Conservation (phyloP, 169 alveolate species). For the Plasmodium relictum region DNA sequence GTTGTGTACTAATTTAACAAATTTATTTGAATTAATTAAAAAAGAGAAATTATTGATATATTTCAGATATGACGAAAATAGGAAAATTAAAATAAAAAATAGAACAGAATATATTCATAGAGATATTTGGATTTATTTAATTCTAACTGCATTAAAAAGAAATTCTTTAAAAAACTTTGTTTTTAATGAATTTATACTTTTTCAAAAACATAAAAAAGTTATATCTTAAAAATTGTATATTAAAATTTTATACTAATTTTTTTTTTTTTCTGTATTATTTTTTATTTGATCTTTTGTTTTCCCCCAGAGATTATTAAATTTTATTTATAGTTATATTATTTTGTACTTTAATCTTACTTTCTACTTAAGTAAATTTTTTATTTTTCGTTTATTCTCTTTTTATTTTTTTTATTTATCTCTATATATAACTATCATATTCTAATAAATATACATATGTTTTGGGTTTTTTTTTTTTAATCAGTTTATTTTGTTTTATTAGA, state of each 20-base stretch:
- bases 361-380: not conserved
- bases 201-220: not conserved
- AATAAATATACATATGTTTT: no score
- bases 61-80: slow-evolving; percentile 70
- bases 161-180: not conserved
- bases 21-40: slow-evolving; percentile 41
- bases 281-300: no score
- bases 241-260: no score
- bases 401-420: no score
- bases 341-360: not conserved
- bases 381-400: not conserved
- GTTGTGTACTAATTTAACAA: slow-evolving; percentile 27
- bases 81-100: slow-evolving; percentile 40
- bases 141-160: slow-evolving; percentile 19
- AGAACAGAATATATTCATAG: slow-evolving; percentile 48
- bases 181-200: slow-evolving; percentile 37
- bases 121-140: slow-evolving; percentile 60
- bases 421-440: no score
- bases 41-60: slow-evolving; percentile 49
- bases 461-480: no score
- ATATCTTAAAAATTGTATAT: no score
- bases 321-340: not conserved
- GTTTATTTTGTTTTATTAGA: not conserved
- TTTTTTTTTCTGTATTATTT: no score
- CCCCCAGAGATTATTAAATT: not conserved